Percentiles rank a stretch among this genome's conserved stretches.
Evolutionary conservation across 1,139 yeast species (phyloP).

Genomic region (Kodamaea anthophila): DNA sequence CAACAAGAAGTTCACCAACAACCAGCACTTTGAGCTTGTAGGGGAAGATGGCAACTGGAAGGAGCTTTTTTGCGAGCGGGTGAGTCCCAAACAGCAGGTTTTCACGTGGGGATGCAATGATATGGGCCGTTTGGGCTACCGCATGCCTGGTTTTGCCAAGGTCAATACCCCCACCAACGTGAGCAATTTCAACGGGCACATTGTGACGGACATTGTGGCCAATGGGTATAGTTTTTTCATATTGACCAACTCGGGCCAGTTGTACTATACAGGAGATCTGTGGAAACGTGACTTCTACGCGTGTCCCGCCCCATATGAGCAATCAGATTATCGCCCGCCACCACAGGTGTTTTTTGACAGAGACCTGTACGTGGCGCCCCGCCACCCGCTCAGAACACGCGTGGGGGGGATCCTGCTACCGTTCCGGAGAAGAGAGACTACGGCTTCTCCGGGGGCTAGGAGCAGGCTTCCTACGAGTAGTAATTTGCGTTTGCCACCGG

Average conservation of each 20-base stretch:
- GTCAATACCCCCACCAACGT: conserved; percentile 40
- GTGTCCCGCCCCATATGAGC: conserved; percentile 18
- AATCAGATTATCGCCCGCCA: conserved; percentile 13
- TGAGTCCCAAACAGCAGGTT: conserved; percentile 33
- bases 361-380: conserved; percentile 9
- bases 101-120: conserved; percentile 60
- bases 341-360: conserved; percentile 2
- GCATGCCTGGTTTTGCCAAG: conserved; percentile 22
- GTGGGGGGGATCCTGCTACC: conserved; percentile 5
- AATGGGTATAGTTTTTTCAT: conserved; percentile 68
- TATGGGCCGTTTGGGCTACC: conserved; percentile 54
- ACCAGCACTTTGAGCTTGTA: conserved; percentile 14
- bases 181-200: conserved; percentile 24
- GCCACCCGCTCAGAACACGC: conserved; percentile 12
- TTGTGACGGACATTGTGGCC: conserved; percentile 51
- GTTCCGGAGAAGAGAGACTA: conserved; percentile 1
- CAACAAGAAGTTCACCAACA: conserved; percentile 44
- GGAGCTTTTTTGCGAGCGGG: conserved; percentile 40
- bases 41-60: conserved; percentile 42
- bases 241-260: conserved; percentile 46
- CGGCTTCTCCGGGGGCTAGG: conserved; percentile 5
- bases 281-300: conserved; percentile 37
- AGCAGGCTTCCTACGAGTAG: conserved; percentile 11
- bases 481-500: conserved; percentile 13
- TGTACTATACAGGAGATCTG: conserved; percentile 48